phyloP scores from a whole-genome alignment of 768 basidiomycete species.

The Hypholoma fasciculare region DNA sequence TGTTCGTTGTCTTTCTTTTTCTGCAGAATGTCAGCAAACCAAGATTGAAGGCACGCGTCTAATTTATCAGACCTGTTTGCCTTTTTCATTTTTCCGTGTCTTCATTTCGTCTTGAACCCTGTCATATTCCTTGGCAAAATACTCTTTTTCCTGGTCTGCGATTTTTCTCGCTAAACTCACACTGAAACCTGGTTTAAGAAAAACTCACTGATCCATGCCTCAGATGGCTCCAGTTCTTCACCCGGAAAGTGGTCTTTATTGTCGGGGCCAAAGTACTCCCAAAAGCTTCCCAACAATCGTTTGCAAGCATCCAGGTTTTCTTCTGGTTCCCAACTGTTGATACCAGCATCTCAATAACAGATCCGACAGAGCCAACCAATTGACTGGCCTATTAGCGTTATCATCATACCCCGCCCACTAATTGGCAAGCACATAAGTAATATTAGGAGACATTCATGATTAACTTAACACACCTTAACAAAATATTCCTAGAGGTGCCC shows the following conservation, averaged over 20 bases:
- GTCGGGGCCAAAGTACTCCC: conserved; percentile 59
- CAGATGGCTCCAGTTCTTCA: conserved; percentile 38
- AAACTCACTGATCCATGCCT: conserved; percentile 60
- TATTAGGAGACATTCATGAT: neutral
- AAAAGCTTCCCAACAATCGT: conserved; percentile 63
- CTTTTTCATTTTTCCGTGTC: neutral
- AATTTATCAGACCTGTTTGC: neutral
- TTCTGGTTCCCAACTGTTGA: conserved; percentile 67
- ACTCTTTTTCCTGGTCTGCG: conserved; percentile 38
- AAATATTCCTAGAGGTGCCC: conserved; percentile 48
- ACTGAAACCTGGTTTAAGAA: conserved; percentile 1
- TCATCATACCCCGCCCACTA: conserved; percentile 71
- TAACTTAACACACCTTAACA: conserved; percentile 53
- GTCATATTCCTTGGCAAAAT: conserved; percentile 31
- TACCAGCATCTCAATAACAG: conserved; percentile 4
- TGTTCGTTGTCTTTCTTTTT: neutral
- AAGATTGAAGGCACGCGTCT: neutral
- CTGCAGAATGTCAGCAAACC: neutral
- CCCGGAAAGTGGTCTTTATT: conserved; percentile 54
- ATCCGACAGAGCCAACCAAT: neutral
- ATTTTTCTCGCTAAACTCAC: neutral
- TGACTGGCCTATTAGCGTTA: conserved; percentile 52
- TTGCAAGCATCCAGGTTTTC: conserved; percentile 57
- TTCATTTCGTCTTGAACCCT: conserved; percentile 12
- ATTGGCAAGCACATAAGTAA: neutral